Percentiles rank a stretch among this genome's conserved stretches.
phyloP scores from a whole-genome alignment of 1,139 yeast species.

The Taphrina communis region DNA sequence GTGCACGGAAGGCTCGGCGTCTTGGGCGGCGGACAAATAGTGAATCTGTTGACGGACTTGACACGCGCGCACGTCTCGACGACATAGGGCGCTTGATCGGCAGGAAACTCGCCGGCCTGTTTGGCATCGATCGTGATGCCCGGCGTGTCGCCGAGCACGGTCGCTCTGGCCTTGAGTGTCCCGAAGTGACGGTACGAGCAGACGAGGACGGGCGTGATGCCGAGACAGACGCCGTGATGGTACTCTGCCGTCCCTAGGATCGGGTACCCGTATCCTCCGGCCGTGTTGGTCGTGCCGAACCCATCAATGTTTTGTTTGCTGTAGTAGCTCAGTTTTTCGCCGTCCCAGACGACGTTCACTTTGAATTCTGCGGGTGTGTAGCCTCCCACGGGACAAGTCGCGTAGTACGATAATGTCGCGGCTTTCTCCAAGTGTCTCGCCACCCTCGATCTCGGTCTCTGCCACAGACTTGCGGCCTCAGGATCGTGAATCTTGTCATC shows the following conservation, averaged over 20 bases:
- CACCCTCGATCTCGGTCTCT: no score
- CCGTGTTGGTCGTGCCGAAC: neutral
- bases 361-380: neutral
- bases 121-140: conserved; percentile 4
- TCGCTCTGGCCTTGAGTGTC: neutral
- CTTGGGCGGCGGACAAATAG: neutral
- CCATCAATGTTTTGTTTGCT: conserved; percentile 1
- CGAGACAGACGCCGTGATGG: neutral
- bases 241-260: neutral
- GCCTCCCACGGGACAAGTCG: neutral
- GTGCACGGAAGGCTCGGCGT: neutral
- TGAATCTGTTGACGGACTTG: neutral
- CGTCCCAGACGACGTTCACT: neutral
- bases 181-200: conserved; percentile 2
- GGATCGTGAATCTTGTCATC: no score
- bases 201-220: neutral
- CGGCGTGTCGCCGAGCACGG: neutral
- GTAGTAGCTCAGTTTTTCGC: neutral
- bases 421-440: neutral
- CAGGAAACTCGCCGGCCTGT: neutral
- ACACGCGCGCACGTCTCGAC: neutral
- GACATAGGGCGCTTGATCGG: neutral
- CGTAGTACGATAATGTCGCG: neutral
- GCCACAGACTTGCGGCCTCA: no score
- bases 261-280: neutral